A percentile compares a stretch with the other conserved stretches of the same genome.
Conservation (phyloP, 2,329 filamentous ascomycete genomes). For the Fusarium sterilihyphosum region DNA sequence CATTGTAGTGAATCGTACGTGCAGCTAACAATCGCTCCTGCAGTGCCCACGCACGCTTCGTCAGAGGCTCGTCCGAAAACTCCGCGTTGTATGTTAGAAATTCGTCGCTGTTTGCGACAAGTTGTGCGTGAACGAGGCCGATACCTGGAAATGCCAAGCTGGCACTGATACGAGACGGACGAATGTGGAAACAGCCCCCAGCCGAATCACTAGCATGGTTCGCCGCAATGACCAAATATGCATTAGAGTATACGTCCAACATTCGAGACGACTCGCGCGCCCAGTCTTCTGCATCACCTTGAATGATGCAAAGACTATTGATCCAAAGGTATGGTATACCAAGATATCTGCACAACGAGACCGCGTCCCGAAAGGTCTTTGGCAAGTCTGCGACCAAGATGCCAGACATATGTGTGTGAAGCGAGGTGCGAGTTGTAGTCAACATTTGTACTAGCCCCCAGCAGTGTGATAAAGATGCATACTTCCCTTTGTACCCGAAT, state of each 20-base stretch:
- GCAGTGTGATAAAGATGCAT: not conserved
- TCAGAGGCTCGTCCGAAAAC: fast-evolving
- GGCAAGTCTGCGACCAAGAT: not conserved
- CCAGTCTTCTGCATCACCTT: not conserved
- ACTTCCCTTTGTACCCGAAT: fast-evolving
- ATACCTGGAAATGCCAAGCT: fast-evolving
- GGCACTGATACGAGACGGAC: fast-evolving
- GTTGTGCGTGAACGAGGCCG: fast-evolving
- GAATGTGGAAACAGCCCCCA: fast-evolving
- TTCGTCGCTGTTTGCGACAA: not conserved
- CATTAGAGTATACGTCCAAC: not conserved
- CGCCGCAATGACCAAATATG: not conserved
- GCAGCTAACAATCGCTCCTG: not conserved
- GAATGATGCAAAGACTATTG: not conserved
- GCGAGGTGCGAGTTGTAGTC: not conserved
- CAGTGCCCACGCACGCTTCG: not conserved
- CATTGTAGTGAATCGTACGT: not conserved
- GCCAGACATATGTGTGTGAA: fast-evolving
- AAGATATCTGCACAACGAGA: fast-evolving
- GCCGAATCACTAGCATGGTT: not conserved
- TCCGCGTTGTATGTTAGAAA: fast-evolving
- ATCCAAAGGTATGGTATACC: not conserved
- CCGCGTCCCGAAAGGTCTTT: not conserved
- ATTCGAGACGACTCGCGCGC: not conserved
- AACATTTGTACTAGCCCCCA: fast-evolving